Conservation (phyloP, 805 yeast species). For the Hermanozyma aechmeae region DNA sequence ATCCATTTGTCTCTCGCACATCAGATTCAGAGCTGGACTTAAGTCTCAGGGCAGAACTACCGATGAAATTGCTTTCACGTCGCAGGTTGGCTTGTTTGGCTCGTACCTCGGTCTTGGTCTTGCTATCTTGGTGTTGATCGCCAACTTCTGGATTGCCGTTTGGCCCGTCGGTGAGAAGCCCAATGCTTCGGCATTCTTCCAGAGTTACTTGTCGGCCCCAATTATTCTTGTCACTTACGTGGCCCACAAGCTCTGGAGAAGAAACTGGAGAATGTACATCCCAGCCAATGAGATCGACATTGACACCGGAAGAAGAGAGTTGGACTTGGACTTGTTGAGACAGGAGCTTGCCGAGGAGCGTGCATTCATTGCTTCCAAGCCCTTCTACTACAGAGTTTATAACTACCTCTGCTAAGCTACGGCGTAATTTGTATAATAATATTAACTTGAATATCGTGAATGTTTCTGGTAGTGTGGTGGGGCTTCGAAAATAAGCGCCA, state of each 20-base stretch:
- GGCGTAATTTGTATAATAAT: too few relatives aligned
- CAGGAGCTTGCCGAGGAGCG: conserved; percentile 51
- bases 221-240: conserved; percentile 48
- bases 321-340: conserved; percentile 43
- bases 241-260: conserved; percentile 47
- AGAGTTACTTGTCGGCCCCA: conserved; percentile 56
- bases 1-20: conserved; percentile 33
- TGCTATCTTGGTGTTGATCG: conserved; percentile 52
- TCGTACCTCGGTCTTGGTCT: conserved; percentile 53
- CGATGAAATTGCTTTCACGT: conserved; percentile 56
- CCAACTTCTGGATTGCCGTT: conserved; percentile 78
- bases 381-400: conserved; percentile 41
- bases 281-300: conserved; percentile 24
- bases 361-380: conserved; percentile 37
- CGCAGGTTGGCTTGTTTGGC: conserved; percentile 64
- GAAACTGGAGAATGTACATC: conserved; percentile 20
- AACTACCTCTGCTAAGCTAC: conserved; percentile 48
- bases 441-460: too few relatives aligned
- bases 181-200: conserved; percentile 52
- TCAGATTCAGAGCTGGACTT: conserved; percentile 52
- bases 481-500: too few relatives aligned
- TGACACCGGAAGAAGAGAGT: conserved; percentile 37
- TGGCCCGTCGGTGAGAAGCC: conserved; percentile 53
- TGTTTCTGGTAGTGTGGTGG: too few relatives aligned
- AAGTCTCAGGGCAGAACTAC: conserved; percentile 56